Evolutionary conservation across 495 filamentous ascomycete genomes (phyloP).

Genomic region (Neurospora intermedia): DNA sequence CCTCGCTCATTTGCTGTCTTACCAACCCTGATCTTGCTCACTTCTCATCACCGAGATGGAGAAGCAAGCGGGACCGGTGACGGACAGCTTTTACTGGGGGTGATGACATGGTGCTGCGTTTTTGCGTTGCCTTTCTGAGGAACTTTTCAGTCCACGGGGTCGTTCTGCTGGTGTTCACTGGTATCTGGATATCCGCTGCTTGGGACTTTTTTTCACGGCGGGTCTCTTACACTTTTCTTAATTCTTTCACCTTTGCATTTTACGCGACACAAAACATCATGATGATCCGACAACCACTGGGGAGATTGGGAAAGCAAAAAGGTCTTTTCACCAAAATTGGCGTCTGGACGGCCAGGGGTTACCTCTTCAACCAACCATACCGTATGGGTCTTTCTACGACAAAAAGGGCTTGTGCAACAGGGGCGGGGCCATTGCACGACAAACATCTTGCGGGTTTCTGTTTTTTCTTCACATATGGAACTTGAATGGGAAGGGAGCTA

Average conservation of each 20-base stretch:
- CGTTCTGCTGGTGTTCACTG: conserved; percentile 20
- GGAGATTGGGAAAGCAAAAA: conserved; percentile 22
- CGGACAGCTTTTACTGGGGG: conserved; percentile 12
- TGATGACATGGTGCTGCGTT: conserved; percentile 18
- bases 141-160: conserved; percentile 16
- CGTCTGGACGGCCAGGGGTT: conserved; percentile 20
- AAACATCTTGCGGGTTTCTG: neutral
- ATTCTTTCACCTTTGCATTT: conserved; percentile 4
- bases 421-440: neutral
- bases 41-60: conserved; percentile 12
- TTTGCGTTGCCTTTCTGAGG: conserved; percentile 23
- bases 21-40: conserved; percentile 14
- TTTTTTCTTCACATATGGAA: neutral
- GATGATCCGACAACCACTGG: conserved; percentile 15
- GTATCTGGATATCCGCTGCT: conserved; percentile 27
- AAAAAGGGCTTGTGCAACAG: neutral
- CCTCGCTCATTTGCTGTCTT: conserved; percentile 13
- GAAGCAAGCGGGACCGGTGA: conserved; percentile 10
- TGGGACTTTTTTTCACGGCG: conserved; percentile 12
- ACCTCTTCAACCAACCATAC: conserved; percentile 3
- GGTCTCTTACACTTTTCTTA: conserved; percentile 8
- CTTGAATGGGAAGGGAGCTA: neutral
- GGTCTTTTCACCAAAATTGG: conserved; percentile 9
- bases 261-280: conserved; percentile 11
- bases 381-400: neutral